Base-by-base conservation (phyloP, 2,329 filamentous ascomycete genomes). In the Arthroderma uncinatum region DNA sequence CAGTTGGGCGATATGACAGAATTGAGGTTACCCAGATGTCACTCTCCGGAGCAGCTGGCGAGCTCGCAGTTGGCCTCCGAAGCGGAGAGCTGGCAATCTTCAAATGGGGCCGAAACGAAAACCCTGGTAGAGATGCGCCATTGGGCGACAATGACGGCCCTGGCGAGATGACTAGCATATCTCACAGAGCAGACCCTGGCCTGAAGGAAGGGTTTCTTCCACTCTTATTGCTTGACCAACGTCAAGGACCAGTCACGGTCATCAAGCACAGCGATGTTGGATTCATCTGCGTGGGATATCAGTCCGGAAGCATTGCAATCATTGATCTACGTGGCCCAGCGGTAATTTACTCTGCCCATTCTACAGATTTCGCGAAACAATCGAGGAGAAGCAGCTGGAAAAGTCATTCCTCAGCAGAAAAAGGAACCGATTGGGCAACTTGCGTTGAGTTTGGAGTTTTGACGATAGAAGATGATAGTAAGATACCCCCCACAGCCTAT, bases 391-490 rank as follows among this genome's bases (percentile, higher is more conserved):
- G 82, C 1, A 89, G 87, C 55, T 86, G 75, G 79, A 70, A 74
- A 74, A 79, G 77, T 58, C 79, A 76, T 28, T 74, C 70, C 54
- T 71, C 75, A 23, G 70, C 78, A 4, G 70, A 75, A 3, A 68
- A 74, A 1, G 76, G 77, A 55, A 68, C 75, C 52, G 91, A 96
- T 66, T 94, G 84, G 81, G 83, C 89, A 0, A 89, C 89, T 0
- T 79, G 77, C 30, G 83, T 97, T 28, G 89, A 96, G 67, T 98
- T 97, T 73, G 89, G 89, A 55, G 89, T 95, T 50, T 85, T 98
- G 83, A 94, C 87, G 2, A 74, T 96, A 2, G 93, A 97, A 44
- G 87, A 86, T n/a, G 92, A 97, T 67, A 84, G 76, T 79, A 71
- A 63, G 68, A 50, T 33, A 23, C 25, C 33, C 30, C 19, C 16